Conservation (phyloP, 2,329 filamentous ascomycete species). For the Didymella exigua region DNA sequence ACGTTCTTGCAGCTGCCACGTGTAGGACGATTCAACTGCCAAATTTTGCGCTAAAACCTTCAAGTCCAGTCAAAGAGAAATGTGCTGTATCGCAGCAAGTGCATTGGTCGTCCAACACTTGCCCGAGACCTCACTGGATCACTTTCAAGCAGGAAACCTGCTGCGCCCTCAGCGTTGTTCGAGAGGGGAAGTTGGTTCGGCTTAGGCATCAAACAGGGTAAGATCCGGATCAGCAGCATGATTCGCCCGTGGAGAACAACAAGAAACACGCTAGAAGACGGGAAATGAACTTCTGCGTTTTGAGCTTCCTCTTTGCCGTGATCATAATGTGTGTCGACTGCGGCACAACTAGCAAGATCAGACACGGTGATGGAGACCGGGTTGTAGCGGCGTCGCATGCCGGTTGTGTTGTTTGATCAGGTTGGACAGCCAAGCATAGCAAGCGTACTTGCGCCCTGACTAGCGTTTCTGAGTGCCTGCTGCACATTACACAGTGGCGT, state of each 20-base stretch:
- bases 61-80: neutral
- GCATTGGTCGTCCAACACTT: neutral
- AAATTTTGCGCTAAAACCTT: neutral
- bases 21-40: conserved; percentile 23
- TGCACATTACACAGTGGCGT: neutral
- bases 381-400: conserved; percentile 13
- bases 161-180: neutral
- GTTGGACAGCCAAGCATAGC: conserved; percentile 12
- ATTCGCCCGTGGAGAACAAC: conserved; percentile 9
- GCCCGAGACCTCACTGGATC: neutral
- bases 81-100: neutral
- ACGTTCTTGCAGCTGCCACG: conserved; percentile 42
- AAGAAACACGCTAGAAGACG: conserved; percentile 22
- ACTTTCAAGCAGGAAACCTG: conserved; percentile 1
- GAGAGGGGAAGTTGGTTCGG: conserved; percentile 6
- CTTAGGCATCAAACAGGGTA: conserved; percentile 4
- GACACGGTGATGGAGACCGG: neutral
- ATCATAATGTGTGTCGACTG: conserved; percentile 1
- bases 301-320: conserved; percentile 1
- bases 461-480: neutral
- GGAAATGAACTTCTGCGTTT: conserved; percentile 10
- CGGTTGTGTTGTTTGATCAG: neutral
- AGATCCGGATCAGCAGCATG: conserved; percentile 10
- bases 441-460: neutral
- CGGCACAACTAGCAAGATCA: conserved; percentile 5